A percentile compares a stretch with the other conserved stretches of the same genome.
Conservation (phyloP, 2,329 filamentous ascomycete species). For the Cladophialophora psammophila region DNA sequence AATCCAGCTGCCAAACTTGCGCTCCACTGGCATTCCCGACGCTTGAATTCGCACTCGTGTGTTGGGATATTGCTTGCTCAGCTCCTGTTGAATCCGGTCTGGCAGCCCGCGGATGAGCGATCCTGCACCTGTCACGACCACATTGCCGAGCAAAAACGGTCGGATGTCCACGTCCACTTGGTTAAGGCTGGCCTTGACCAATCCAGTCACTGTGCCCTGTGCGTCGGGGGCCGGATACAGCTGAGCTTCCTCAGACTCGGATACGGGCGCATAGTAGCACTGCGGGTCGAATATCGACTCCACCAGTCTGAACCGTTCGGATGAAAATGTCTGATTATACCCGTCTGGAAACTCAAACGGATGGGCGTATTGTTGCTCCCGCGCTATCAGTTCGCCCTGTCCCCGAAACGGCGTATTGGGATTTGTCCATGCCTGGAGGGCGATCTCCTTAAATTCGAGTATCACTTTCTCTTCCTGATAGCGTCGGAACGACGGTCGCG, state of each 20-base stretch:
- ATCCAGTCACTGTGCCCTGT: slow-evolving; percentile 80
- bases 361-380: slow-evolving; percentile 76
- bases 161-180: slow-evolving; percentile 89
- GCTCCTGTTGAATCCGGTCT: slow-evolving; percentile 85
- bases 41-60: slow-evolving; percentile 88
- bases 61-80: slow-evolving; percentile 81
- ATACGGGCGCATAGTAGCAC: slow-evolving; percentile 66
- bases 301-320: slow-evolving; percentile 82
- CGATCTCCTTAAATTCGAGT: slow-evolving; percentile 96
- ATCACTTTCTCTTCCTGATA: slow-evolving; percentile 93
- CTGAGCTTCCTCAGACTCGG: slow-evolving; percentile 45
- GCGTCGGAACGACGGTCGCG: slow-evolving; percentile 74
- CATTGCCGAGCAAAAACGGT: slow-evolving; percentile 81
- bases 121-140: slow-evolving; percentile 89
- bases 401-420: slow-evolving; percentile 44
- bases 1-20: slow-evolving; percentile 93
- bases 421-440: slow-evolving; percentile 85
- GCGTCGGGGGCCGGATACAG: slow-evolving; percentile 64
- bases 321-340: slow-evolving; percentile 92
- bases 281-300: slow-evolving; percentile 92
- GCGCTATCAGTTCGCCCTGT: slow-evolving; percentile 60
- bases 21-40: slow-evolving; percentile 82
- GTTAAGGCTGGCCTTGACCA: slow-evolving; percentile 78
- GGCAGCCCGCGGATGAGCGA: slow-evolving; percentile 90
- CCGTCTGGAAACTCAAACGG: slow-evolving; percentile 98